These are phyloP conservation scores for Gloeostereum incarnatum DNA, from an alignment of 768 basidiomycete genomes.

Conservation along the genomic window DNA sequence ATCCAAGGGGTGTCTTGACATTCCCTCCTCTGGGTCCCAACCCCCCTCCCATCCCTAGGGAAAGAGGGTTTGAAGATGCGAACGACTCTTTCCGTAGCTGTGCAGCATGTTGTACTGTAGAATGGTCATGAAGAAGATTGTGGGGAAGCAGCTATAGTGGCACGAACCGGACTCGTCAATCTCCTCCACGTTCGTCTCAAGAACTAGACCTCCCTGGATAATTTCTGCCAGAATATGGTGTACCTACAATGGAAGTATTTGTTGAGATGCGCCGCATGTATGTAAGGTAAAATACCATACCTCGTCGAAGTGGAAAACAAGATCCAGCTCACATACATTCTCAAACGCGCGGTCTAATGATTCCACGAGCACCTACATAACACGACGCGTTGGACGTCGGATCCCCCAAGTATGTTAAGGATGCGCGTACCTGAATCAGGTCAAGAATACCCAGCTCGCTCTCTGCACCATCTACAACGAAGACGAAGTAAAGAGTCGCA, in stretches of 20 bases:
- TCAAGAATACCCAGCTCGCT: constrained; percentile 96
- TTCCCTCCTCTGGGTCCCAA: constrained; percentile 51
- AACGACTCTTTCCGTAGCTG: constrained; percentile 73
- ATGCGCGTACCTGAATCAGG: constrained; percentile 75
- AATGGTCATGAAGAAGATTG: constrained; percentile 5
- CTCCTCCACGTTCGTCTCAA: constrained; percentile 91
- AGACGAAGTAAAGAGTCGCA: constrained; percentile 94
- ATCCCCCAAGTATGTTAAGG: neutral
- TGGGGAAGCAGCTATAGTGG: constrained; percentile 6
- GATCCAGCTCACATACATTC: constrained; percentile 96
- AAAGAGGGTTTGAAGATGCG: constrained; percentile 73
- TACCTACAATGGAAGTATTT: constrained; percentile 38
- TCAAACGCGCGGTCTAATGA: constrained; percentile 92
- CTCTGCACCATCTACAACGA: constrained; percentile 93
- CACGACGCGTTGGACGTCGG: neutral
- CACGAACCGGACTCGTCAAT: constrained; percentile 66
- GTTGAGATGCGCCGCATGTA: neutral
- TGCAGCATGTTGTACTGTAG: constrained; percentile 57
- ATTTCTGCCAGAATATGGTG: constrained; percentile 95
- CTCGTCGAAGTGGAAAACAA: constrained; percentile 99
- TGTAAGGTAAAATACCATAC: constrained; percentile 30
- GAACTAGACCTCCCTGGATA: constrained; percentile 91
- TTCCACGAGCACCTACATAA: constrained; percentile 86
- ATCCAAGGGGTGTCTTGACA: constrained; percentile 66
- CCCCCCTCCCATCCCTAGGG: constrained; percentile 53